Evolutionary conservation across 805 yeast species (phyloP).

Genomic region (Myxozyma neotropica): DNA sequence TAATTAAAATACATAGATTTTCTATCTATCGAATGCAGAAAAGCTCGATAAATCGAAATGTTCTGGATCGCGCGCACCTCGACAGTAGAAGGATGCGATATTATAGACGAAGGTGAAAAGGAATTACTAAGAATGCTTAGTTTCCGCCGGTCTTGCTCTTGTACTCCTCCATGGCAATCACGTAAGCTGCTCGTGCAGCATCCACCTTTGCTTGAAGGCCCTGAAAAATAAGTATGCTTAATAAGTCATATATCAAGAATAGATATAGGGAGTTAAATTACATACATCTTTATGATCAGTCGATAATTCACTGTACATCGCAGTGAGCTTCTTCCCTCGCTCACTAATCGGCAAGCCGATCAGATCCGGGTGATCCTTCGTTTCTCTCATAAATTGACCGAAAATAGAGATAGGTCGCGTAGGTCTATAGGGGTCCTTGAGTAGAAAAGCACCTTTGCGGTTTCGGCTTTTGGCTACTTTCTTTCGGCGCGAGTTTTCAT

Average conservation of each 20-base stretch:
- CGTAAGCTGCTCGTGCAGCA: background rate
- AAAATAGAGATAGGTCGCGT: slow-evolving; percentile 1
- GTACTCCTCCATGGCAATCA: slow-evolving; percentile 1
- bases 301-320: background rate
- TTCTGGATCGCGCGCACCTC: too few species aligned
- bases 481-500: slow-evolving; percentile 19
- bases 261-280: background rate
- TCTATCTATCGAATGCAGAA: too few species aligned
- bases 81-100: too few species aligned
- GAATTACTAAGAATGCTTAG: background rate
- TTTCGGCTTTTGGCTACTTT: slow-evolving; percentile 1
- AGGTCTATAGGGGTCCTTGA: slow-evolving; percentile 23
- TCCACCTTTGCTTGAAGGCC: slow-evolving; percentile 3
- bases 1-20: too few species aligned
- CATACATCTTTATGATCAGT: slow-evolving; percentile 5
- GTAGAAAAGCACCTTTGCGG: background rate
- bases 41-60: too few species aligned
- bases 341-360: slow-evolving; percentile 2
- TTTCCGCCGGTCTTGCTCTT: background rate
- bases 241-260: background rate
- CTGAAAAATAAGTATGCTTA: background rate
- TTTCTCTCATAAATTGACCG: slow-evolving; percentile 7
- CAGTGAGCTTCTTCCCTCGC: background rate
- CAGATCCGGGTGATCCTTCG: background rate
- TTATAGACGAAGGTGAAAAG: too few species aligned